Conservation (phyloP, 345 rosid genomes). For the Rhodamnia argentea region DNA sequence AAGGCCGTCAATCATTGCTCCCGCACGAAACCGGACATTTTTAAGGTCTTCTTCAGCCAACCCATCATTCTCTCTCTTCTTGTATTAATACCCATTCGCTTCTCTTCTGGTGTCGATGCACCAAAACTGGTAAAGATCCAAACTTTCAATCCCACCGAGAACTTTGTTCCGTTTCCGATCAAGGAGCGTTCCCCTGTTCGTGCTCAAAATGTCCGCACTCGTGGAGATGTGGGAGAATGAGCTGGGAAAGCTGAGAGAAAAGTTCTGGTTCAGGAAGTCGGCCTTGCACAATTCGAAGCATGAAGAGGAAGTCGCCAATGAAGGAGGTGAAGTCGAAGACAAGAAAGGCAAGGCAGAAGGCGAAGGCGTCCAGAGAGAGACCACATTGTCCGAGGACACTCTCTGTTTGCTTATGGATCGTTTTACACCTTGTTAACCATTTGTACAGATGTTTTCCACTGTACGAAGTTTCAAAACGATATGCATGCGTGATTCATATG, state of each 20-base stretch:
- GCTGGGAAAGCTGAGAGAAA: background rate
- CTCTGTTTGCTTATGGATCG: background rate
- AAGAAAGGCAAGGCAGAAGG: background rate
- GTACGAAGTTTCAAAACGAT: background rate
- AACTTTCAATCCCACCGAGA: background rate
- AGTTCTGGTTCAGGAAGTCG: background rate
- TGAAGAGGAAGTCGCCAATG: background rate
- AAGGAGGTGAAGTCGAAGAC: background rate
- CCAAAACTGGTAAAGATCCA: background rate
- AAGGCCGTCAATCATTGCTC: background rate
- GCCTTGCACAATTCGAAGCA: background rate
- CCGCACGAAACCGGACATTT: background rate
- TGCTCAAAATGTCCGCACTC: constrained; percentile 17
- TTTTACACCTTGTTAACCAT: background rate
- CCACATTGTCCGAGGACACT: background rate
- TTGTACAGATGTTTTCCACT: background rate
- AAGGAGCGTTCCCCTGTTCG: background rate
- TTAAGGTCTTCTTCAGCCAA: background rate
- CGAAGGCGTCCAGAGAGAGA: background rate
- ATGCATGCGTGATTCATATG: background rate
- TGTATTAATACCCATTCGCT: background rate
- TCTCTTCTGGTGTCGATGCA: background rate
- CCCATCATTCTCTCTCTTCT: background rate
- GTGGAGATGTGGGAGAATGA: constrained; percentile 26
- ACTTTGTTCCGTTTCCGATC: background rate